Evolutionary conservation across 257 asterid species (phyloP).

Genomic region (Petunia secreta): DNA sequence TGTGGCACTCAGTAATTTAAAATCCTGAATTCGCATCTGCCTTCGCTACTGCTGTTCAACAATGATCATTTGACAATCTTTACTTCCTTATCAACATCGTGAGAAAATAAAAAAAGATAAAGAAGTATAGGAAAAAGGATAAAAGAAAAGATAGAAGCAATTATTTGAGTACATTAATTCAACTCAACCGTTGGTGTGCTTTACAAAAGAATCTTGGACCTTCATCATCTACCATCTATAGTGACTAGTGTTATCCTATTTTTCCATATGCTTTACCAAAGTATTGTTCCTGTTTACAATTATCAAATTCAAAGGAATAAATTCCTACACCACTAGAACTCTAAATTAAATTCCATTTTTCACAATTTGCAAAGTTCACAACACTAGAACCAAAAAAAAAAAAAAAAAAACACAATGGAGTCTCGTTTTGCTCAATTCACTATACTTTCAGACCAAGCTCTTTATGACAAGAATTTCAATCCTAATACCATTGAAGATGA

Average conservation of each 20-base stretch:
- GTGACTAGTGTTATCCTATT: no score
- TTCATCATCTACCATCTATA: neutral
- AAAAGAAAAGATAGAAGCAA: no score
- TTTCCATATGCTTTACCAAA: neutral
- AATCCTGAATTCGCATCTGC: no score
- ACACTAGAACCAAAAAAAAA: neutral
- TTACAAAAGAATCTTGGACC: no score
- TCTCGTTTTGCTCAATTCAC: constrained; percentile 71
- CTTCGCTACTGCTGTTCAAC: no score
- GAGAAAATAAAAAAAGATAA: no score
- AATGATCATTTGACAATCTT: no score
- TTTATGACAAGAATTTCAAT: constrained; percentile 70
- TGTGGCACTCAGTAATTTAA: no score
- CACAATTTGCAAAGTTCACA: neutral
- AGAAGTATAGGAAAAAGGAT: no score
- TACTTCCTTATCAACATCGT: no score
- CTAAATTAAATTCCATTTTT: neutral
- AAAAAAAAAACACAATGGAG: constrained; percentile 53
- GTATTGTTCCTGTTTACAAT: neutral
- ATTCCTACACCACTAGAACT: neutral
- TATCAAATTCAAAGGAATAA: neutral
- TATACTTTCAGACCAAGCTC: constrained; percentile 64
- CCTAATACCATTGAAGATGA: constrained; percentile 70
- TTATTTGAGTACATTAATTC: neutral
- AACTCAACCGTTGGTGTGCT: neutral